Base-by-base conservation (phyloP, 306 rosid species). In the Arachis hypogaea region DNA sequence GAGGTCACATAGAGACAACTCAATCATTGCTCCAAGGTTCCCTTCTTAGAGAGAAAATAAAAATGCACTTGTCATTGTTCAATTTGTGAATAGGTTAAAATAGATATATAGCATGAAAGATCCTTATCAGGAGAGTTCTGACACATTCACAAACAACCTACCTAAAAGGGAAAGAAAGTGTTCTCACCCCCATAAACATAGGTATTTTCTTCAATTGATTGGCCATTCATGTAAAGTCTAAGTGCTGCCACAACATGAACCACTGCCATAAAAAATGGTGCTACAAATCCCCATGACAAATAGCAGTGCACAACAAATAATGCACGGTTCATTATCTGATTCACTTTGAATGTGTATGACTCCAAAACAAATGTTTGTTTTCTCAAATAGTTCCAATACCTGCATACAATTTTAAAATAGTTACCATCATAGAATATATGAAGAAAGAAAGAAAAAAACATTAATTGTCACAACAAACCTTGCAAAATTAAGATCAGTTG, bases 311-410 rank as follows among this genome's bases (percentile, higher is more conserved):
- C 12, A 46, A 84, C 80, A 80, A 90, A 90, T 60, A 95, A 76
- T 66, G 99, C 96, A 49, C 99, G 99, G 81, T 95, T 95, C 99
- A 95, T 95, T 42, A 88, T 59, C 85, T 86, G 86, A 77, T 95
- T 95, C 55, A 95, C 97, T 11, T 56, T 86, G 29, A 96, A 80
- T 29, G 83, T 85, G 61, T 95, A 95, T 12, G 99, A 95, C 86
- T 95, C 99, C 84, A 92, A 81, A 40, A 95, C 99, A 85, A 95
- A 95, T 52, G 99, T 95, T 68, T 95, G 99, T 85, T 95, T 95
- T 84, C 99, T 90, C 93, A 95, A 77, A 87, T 95, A 95, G 75
- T 95, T 95, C 99, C 99, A 95, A 70, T 95, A 95, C 88, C 99
- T 95, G 79, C 72, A 81, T 40, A 68, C 4, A 33, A 33, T 57